A percentile compares a stretch with the other conserved stretches of the same genome.
phyloP scores from a whole-genome alignment of 345 rosid species.

The Balakata baccata region DNA sequence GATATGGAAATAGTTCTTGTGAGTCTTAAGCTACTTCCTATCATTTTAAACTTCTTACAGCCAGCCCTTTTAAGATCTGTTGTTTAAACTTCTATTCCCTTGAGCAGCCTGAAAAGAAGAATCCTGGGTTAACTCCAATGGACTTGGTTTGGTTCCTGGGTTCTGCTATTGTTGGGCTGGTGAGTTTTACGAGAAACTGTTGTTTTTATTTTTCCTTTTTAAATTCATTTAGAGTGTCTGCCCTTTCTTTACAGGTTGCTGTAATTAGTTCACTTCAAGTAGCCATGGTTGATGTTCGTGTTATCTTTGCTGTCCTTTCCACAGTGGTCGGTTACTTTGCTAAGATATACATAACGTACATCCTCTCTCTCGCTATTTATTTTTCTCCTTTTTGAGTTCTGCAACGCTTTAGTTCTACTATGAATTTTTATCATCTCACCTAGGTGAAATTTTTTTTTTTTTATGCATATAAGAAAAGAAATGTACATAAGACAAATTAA shows the following conservation, averaged over 20 bases:
- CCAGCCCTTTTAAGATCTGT: constrained; percentile 11
- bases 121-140: constrained; percentile 92
- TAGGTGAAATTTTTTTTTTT: too few relatives aligned
- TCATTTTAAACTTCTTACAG: neutral
- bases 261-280: constrained; percentile 65
- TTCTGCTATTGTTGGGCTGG: constrained; percentile 94
- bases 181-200: constrained; percentile 34
- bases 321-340: constrained; percentile 89
- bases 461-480: too few relatives aligned
- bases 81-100: constrained; percentile 12
- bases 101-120: constrained; percentile 93
- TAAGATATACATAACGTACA: constrained; percentile 93
- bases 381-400: neutral
- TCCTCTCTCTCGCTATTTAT: constrained; percentile 10
- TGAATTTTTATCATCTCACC: too few relatives aligned
- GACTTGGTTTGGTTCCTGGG: constrained; percentile 90
- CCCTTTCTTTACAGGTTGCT: constrained; percentile 53
- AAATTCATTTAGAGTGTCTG: constrained; percentile 12
- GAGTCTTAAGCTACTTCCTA: constrained; percentile 30
- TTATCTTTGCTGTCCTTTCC: constrained; percentile 72
- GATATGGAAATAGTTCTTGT: constrained; percentile 98
- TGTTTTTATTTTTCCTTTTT: neutral
- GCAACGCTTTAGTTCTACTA: neutral
- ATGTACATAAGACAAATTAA: too few relatives aligned
- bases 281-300: constrained; percentile 79